phyloP scores from a whole-genome alignment of 345 rosid species.

The Linum trigynum region DNA sequence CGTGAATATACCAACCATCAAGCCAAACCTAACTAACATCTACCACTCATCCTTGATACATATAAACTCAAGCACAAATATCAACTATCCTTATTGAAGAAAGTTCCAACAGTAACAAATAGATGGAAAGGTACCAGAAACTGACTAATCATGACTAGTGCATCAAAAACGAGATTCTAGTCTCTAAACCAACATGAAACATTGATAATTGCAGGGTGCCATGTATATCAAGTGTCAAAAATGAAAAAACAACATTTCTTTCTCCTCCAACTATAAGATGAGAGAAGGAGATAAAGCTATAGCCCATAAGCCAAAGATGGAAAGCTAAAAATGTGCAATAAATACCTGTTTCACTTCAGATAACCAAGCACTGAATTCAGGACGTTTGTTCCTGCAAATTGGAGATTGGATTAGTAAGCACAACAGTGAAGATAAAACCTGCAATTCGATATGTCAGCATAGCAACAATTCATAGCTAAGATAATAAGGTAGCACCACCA shows the following conservation, averaged over 20 bases:
- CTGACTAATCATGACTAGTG: neutral
- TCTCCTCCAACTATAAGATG: too few species aligned
- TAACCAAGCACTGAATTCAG: conserved; percentile 97
- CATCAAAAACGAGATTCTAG: neutral
- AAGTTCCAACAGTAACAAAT: neutral
- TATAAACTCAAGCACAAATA: neutral
- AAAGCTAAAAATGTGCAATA: neutral
- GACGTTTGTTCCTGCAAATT: conserved; percentile 75
- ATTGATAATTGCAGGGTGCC: neutral
- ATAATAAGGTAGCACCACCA: neutral
- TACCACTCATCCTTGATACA: neutral
- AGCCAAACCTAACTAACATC: neutral
- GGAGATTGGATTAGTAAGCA: neutral
- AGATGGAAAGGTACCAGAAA: too few species aligned
- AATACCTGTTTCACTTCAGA: conserved; percentile 83
- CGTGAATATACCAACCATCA: neutral
- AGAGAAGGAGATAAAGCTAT: neutral
- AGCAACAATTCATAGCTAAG: neutral
- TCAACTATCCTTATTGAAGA: neutral
- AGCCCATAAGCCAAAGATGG: neutral
- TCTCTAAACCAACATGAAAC: neutral
- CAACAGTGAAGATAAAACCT: neutral
- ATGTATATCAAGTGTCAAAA: neutral
- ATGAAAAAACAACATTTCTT: neutral
- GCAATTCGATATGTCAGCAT: neutral